Evolutionary conservation across 1,139 yeast species (phyloP).

Genomic region (Yamadazyma jaroonii): DNA sequence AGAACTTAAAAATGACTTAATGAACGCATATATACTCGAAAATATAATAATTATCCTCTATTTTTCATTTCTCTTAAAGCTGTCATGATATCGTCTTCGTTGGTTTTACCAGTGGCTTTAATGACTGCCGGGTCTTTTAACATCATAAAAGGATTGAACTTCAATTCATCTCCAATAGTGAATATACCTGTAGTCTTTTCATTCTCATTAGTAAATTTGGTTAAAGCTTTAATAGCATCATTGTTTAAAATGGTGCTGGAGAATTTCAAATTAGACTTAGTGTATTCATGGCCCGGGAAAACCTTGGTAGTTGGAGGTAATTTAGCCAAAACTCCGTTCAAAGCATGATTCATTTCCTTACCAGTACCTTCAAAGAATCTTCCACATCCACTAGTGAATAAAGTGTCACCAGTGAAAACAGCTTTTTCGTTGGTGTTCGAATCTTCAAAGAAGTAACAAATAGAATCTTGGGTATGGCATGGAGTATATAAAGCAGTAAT

Average conservation of each 20-base stretch:
- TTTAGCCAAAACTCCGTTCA: constrained; percentile 53
- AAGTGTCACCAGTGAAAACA: constrained; percentile 93
- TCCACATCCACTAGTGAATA: constrained; percentile 94
- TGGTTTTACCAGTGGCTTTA: constrained; percentile 36
- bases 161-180: constrained; percentile 79
- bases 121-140: constrained; percentile 56
- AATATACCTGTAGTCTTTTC: constrained; percentile 82
- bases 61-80: constrained; percentile 71
- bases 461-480: constrained; percentile 95
- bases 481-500: constrained; percentile 91
- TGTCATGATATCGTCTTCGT: constrained; percentile 58
- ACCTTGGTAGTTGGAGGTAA: constrained; percentile 72
- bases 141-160: constrained; percentile 88
- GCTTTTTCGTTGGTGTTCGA: constrained; percentile 57
- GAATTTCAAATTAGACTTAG: constrained; percentile 75
- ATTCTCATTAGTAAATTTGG: constrained; percentile 45
- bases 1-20: constrained; percentile 12
- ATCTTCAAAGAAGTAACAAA: constrained; percentile 79
- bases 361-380: constrained; percentile 93
- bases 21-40: too few species aligned
- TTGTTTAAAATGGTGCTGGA: constrained; percentile 60
- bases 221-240: constrained; percentile 55
- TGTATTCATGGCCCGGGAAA: constrained; percentile 95
- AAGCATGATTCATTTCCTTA: constrained; percentile 70
- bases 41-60: constrained; percentile 13